Evolutionary conservation across 352 stramenopile species (phyloP).

Genomic region (Phytophthora palmivora): DNA sequence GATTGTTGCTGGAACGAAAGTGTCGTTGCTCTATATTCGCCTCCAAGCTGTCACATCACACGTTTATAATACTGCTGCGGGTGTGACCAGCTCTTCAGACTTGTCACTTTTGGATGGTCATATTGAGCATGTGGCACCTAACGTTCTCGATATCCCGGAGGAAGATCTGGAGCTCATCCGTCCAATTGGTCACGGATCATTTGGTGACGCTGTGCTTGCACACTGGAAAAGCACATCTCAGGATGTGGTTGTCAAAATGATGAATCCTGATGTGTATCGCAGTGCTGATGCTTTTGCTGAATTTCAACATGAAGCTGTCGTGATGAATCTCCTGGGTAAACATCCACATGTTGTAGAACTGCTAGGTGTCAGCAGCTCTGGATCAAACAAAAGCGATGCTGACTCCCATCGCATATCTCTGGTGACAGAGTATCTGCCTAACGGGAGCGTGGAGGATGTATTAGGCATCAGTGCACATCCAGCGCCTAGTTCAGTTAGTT

Average conservation of each 20-base stretch:
- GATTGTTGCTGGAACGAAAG: slow-evolving; percentile 63
- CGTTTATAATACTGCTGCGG: slow-evolving; percentile 8
- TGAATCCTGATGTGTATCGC: slow-evolving; percentile 54
- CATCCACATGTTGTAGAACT: slow-evolving; percentile 77
- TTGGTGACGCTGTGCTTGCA: slow-evolving; percentile 73
- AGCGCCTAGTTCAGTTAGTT: slow-evolving; percentile 25
- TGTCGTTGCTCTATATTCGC: slow-evolving; percentile 72
- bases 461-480: slow-evolving; percentile 19
- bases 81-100: slow-evolving; percentile 26
- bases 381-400: neutral
- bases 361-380: slow-evolving; percentile 48
- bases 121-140: slow-evolving; percentile 56
- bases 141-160: slow-evolving; percentile 56
- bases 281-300: slow-evolving; percentile 52
- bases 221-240: slow-evolving; percentile 54
- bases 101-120: slow-evolving; percentile 44
- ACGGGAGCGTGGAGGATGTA: slow-evolving; percentile 69
- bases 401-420: slow-evolving; percentile 42
- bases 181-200: slow-evolving; percentile 68
- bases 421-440: slow-evolving; percentile 75
- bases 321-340: slow-evolving; percentile 81
- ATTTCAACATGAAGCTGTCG: slow-evolving; percentile 71
- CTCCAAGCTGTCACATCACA: slow-evolving; percentile 26
- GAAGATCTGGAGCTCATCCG: slow-evolving; percentile 58
- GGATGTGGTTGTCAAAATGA: slow-evolving; percentile 74